Conservation (phyloP, 2,329 filamentous ascomycete genomes). For the Clarireedia homoeocarpa region DNA sequence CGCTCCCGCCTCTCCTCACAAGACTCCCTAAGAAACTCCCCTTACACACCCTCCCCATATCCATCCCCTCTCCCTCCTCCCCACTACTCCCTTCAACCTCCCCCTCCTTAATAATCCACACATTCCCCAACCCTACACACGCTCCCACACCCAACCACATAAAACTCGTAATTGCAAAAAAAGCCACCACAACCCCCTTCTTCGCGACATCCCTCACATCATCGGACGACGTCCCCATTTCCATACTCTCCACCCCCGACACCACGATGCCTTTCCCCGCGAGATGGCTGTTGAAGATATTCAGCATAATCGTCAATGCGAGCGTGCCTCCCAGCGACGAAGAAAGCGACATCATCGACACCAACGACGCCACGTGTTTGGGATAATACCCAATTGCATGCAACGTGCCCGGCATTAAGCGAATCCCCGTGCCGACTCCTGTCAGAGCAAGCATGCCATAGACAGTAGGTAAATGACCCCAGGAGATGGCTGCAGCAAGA, state of each 20-base stretch:
- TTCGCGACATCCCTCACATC: slow-evolving; percentile 40
- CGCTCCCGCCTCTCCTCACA: not conserved
- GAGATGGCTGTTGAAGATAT: slow-evolving; percentile 55
- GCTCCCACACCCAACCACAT: slow-evolving; percentile 41
- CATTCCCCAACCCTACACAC: slow-evolving; percentile 41
- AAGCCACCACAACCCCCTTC: slow-evolving; percentile 57
- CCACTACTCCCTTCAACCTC: slow-evolving; percentile 10
- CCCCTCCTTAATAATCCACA: slow-evolving; percentile 28
- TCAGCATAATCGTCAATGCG: slow-evolving; percentile 58
- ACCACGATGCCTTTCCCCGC: slow-evolving; percentile 22
- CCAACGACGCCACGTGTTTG: slow-evolving; percentile 46
- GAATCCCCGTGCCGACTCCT: slow-evolving; percentile 53
- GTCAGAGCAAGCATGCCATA: slow-evolving; percentile 60
- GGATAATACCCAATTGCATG: slow-evolving; percentile 58
- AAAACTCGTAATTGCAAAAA: slow-evolving; percentile 53
- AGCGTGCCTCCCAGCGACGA: slow-evolving; percentile 57
- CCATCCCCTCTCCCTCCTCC: slow-evolving; percentile 7
- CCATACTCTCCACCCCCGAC: not conserved
- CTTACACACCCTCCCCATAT: slow-evolving; percentile 8
- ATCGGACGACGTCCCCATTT: slow-evolving; percentile 28
- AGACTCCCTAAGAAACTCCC: slow-evolving; percentile 16
- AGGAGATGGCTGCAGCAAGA: slow-evolving; percentile 48
- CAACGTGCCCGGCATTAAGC: slow-evolving; percentile 54
- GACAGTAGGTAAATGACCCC: slow-evolving; percentile 40
- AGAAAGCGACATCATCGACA: slow-evolving; percentile 52